These are phyloP conservation scores for Zea mays DNA, from an alignment of 176 grass and related monocot genomes.

Conservation along the genomic window Zm-B73-REFERENCE-NAM-5.0 NC_050104.1:36869501-36870000, in stretches of 20 bases:
- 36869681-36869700: background rate
- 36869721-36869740: no score
- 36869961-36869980: no score
- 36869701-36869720: background rate
- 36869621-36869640: conserved; percentile 32
- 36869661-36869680: conserved; percentile 23
- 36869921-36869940: no score
- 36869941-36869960: no score
- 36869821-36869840: no score
- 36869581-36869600: conserved; percentile 10
- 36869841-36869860: conserved; percentile 85
- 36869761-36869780: no score
- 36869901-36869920: conserved; percentile 78
- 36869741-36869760: no score
- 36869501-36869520: conserved; percentile 65
- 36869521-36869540: no score
- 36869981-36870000: no score
- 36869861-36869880: conserved; percentile 68
- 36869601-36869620: conserved; percentile 24
- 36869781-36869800: no score
- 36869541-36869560: conserved; percentile 73
- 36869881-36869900: conserved; percentile 88
- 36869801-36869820: no score
- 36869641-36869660: background rate
- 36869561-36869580: background rate